Conservation (phyloP, 192 early-diverging fungal genomes). For the Linnemannia exigua region DNA sequence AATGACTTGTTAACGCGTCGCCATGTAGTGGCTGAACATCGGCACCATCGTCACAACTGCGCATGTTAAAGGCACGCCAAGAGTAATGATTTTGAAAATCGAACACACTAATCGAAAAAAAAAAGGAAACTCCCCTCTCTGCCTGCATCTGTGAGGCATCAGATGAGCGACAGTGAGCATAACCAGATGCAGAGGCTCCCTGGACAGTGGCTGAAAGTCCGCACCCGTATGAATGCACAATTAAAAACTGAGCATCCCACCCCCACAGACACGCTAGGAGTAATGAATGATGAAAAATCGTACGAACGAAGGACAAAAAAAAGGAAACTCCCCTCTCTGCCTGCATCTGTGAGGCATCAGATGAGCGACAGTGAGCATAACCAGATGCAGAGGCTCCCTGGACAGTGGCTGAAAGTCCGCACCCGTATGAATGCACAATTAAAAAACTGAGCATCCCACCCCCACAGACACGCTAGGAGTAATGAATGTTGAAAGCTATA, state of each 20-base stretch:
- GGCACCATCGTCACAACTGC: background rate
- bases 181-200: constrained; percentile 17
- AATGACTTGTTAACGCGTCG: constrained; percentile 10
- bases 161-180: too few species aligned
- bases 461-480: constrained; percentile 19
- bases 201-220: background rate
- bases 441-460: constrained; percentile 14
- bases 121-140: too few species aligned
- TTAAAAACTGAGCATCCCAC: constrained; percentile 13
- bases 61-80: background rate
- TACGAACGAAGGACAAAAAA: background rate
- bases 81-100: background rate
- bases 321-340: too few species aligned
- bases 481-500: constrained; percentile 3
- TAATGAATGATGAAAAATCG: background rate
- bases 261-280: constrained; percentile 7
- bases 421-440: constrained; percentile 18
- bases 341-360: too few species aligned
- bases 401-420: constrained; percentile 19
- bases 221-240: background rate
- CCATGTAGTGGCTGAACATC: background rate
- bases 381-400: constrained; percentile 19
- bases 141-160: too few species aligned
- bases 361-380: too few species aligned
- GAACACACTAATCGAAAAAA: background rate